Conservation (phyloP, 441 rosid species). For the Capsella rubella region DNA sequence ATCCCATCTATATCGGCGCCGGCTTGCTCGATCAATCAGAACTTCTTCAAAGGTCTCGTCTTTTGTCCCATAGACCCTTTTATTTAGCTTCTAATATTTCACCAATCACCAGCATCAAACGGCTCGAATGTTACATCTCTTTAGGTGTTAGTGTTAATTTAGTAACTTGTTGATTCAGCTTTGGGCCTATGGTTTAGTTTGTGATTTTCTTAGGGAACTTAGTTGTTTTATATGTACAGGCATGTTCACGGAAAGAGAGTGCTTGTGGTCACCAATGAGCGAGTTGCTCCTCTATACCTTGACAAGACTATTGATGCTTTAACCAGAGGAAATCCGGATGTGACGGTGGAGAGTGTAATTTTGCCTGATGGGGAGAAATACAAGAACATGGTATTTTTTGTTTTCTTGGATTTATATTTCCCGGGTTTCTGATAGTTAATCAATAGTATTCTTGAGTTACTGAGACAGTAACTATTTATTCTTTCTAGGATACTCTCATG, state of each 20-base stretch:
- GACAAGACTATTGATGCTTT: constrained; percentile 83
- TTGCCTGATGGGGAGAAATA: constrained; percentile 93
- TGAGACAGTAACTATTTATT: constrained; percentile 9
- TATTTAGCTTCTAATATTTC: background rate
- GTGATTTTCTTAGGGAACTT: background rate
- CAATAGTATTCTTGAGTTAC: background rate
- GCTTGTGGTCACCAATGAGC: constrained; percentile 85
- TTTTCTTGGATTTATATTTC: background rate
- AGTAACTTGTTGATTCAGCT: constrained; percentile 24
- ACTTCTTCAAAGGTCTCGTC: constrained; percentile 75
- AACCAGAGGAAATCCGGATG: constrained; percentile 79
- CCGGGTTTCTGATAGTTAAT: background rate
- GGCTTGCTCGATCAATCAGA: constrained; percentile 84
- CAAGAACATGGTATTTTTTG: constrained; percentile 74
- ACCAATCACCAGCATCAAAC: background rate
- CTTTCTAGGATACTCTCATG: constrained; percentile 77
- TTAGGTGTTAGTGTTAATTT: background rate
- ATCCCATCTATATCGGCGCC: constrained; percentile 92
- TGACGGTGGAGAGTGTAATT: constrained; percentile 81
- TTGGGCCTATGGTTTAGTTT: background rate
- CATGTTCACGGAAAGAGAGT: constrained; percentile 97
- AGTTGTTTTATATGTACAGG: constrained; percentile 44
- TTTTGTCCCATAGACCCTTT: background rate
- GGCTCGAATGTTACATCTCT: background rate
- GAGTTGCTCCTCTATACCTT: constrained; percentile 75